Evolutionary conservation across 139 green algal species (phyloP), one percentile per base, ranked within the genome.

Genomic region (Micromonas pusilla): DNA sequence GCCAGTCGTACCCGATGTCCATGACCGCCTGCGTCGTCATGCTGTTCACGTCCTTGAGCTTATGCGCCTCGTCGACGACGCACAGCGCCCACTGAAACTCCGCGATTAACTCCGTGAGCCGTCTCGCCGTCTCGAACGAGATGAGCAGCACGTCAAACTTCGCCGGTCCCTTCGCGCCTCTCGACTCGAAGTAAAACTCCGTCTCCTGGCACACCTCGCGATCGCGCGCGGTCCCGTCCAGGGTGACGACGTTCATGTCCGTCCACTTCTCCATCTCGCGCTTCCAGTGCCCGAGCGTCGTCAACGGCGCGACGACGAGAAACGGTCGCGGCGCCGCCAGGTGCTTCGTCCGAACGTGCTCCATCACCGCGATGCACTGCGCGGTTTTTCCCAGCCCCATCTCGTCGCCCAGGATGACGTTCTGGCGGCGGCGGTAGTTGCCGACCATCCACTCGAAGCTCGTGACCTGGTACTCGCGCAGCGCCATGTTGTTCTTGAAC

Each of bases 371-470:
- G 16, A 81, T 71, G 66, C 52, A 66, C 89, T 96, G 90, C 52
- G 87, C 85, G 2, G 90, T 94, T 85, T 98, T 98, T 66, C 94
- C 94, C 30, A 98, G 89, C 2, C 94, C 93, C 93, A 97, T 97
- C 87, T 97, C 93, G 78, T 97, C 93, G 54, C 54, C 72, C 13
- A 78, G 62, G 6, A 78, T 70, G 57, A 68, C 53, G 72, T 70
- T 78, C 20, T 21, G 36, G 23, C 52, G 23, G 19, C 34, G 53
- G 32, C 33, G 39, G 62, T 62, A 78, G 57, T 78, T 78, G 3
- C n/a, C 53, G 1, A 78, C 26, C 72, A 78, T 78, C 72, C 72
- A 78, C 2, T 53, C 32, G 62, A 78, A 78, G 3, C 25, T 53
- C 25, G 72, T 38, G 6, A 70, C 72, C 53, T 78, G 72, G 6